Evolutionary conservation across 441 rosid genomes (phyloP).

Genomic region (Gossypium gossypioides): DNA sequence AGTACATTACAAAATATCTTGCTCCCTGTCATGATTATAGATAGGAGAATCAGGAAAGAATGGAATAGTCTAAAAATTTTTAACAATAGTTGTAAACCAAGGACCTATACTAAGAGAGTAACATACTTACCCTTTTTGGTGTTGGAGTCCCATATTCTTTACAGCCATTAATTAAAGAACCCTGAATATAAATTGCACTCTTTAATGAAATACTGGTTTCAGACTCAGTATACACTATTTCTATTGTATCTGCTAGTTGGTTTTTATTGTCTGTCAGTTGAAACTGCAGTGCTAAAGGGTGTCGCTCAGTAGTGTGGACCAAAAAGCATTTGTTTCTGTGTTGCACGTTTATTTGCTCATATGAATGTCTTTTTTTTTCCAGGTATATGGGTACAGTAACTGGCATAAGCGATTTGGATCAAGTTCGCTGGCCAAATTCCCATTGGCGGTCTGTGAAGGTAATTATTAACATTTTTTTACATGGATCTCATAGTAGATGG

Average conservation of each 20-base stretch:
- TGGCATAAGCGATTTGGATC: slow-evolving; percentile 68
- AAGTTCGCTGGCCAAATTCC: slow-evolving; percentile 81
- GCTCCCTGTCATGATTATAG: too few relatives aligned
- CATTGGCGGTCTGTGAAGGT: slow-evolving; percentile 98
- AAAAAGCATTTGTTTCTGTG: not conserved
- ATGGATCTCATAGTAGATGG: not conserved
- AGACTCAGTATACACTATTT: not conserved
- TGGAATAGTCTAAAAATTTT: not conserved
- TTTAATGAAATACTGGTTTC: not conserved
- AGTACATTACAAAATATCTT: too few relatives aligned
- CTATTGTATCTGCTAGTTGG: not conserved
- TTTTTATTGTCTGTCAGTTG: not conserved
- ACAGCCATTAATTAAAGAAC: not conserved
- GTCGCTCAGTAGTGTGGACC: not conserved
- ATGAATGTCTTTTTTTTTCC: not conserved
- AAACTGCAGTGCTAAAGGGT: not conserved
- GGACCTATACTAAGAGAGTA: not conserved
- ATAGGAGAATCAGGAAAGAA: not conserved
- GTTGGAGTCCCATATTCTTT: not conserved
- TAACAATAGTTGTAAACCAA: not conserved
- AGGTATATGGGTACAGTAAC: slow-evolving; percentile 97
- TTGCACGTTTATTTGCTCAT: not conserved
- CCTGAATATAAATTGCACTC: not conserved
- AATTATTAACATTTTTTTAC: not conserved
- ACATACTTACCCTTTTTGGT: not conserved